These are phyloP conservation scores for Marasmius oreades DNA, from an alignment of 1,284 basidiomycete species.

Conservation along the genomic window DNA sequence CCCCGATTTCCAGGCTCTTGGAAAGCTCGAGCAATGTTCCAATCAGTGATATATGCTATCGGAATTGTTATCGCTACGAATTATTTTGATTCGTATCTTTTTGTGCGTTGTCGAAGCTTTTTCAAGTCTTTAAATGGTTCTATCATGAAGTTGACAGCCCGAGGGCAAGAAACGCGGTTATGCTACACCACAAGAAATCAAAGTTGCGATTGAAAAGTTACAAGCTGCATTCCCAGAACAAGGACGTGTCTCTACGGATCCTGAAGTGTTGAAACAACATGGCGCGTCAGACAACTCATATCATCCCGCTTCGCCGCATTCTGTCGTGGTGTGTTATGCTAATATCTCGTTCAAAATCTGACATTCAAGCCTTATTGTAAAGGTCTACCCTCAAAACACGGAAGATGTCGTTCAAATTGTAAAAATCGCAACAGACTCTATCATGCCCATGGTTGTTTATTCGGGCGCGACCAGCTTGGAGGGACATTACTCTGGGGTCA, in stretches of 20 bases:
- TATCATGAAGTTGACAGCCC: slow-evolving; percentile 3
- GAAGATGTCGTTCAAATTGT: slow-evolving; percentile 70
- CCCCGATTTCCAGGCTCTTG: slow-evolving; percentile 29
- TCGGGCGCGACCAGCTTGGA: slow-evolving; percentile 70
- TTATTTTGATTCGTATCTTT: slow-evolving; percentile 23
- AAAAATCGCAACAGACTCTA: slow-evolving; percentile 59
- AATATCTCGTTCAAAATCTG: slow-evolving; percentile 10
- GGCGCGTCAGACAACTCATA: slow-evolving; percentile 70
- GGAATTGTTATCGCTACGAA: slow-evolving; percentile 28
- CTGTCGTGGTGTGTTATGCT: slow-evolving; percentile 48
- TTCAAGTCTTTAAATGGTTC: not conserved
- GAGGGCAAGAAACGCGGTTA: slow-evolving; percentile 28
- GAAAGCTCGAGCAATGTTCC: slow-evolving; percentile 26
- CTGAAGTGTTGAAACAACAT: slow-evolving; percentile 45
- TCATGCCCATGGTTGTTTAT: slow-evolving; percentile 66
- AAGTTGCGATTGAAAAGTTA: slow-evolving; percentile 54
- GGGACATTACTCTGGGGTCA: slow-evolving; percentile 59
- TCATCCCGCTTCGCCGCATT: slow-evolving; percentile 60
- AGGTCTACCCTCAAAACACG: slow-evolving; percentile 47
- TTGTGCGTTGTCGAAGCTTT: slow-evolving; percentile 22
- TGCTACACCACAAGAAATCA: slow-evolving; percentile 43
- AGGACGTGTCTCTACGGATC: slow-evolving; percentile 46
- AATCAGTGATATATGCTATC: slow-evolving; percentile 33
- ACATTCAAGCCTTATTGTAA: slow-evolving; percentile 36
- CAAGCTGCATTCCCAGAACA: slow-evolving; percentile 41